Evolutionary conservation across 495 filamentous ascomycete genomes (phyloP).

Genomic region (Aspergillus ellipticus): DNA sequence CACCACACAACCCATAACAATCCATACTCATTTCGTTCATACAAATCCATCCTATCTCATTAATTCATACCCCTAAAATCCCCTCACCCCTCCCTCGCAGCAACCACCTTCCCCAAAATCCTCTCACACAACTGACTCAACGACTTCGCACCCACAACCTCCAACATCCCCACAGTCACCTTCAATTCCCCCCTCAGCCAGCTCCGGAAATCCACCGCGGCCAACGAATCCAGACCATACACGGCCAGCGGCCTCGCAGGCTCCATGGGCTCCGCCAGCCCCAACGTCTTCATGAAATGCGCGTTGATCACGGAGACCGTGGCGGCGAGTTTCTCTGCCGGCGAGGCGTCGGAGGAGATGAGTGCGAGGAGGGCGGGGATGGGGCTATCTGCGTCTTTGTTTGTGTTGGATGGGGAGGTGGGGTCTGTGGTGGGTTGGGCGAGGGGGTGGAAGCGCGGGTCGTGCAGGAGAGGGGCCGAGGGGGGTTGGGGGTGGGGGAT

Average conservation of each 20-base stretch:
- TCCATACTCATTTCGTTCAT: too few species aligned
- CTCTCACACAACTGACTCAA: neutral
- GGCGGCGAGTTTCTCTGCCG: neutral
- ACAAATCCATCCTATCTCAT: too few species aligned
- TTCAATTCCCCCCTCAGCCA: constrained; percentile 8
- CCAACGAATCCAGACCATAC: constrained; percentile 29
- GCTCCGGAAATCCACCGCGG: constrained; percentile 29
- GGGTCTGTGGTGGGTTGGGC: neutral
- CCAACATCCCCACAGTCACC: neutral
- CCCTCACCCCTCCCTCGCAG: too few species aligned
- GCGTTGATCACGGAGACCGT: constrained; percentile 9
- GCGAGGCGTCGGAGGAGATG: neutral
- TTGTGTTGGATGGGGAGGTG: too few species aligned
- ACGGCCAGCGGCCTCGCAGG: constrained; percentile 12
- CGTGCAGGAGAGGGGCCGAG: neutral
- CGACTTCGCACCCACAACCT: neutral
- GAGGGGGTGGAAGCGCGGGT: neutral
- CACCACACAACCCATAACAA: too few species aligned
- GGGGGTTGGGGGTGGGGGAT: neutral
- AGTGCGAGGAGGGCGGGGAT: neutral
- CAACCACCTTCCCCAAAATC: neutral
- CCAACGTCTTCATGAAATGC: constrained; percentile 13
- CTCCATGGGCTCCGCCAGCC: constrained; percentile 22
- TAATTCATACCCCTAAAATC: too few species aligned
- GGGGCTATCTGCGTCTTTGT: neutral